phyloP scores from a whole-genome alignment of 1,284 basidiomycete genomes.

The Trichosporon sp. region DNA sequence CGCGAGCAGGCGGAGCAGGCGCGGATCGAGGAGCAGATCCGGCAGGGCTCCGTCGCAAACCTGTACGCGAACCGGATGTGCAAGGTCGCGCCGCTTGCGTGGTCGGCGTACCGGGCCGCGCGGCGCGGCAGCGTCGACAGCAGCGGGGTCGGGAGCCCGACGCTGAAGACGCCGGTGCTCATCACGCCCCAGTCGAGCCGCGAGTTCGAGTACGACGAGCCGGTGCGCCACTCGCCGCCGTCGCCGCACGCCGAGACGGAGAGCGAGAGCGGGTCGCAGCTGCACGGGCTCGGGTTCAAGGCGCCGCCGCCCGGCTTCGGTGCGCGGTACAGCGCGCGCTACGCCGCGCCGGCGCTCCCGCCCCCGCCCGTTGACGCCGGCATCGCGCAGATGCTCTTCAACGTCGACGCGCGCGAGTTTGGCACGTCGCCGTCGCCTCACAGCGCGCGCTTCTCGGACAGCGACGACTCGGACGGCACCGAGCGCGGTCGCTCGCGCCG shows the following conservation, averaged over 20 bases:
- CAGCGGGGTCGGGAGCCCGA: background rate
- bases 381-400: slow-evolving; percentile 1
- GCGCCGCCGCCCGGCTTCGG: background rate
- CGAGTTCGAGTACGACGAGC: background rate
- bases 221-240: background rate
- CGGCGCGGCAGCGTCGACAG: background rate
- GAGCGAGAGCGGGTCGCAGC: background rate
- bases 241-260: background rate
- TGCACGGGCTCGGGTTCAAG: background rate
- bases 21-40: background rate
- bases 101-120: background rate
- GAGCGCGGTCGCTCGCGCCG: background rate
- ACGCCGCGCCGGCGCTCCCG: background rate
- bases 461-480: background rate
- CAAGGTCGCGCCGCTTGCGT: background rate
- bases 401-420: background rate
- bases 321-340: background rate
- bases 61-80: background rate
- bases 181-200: slow-evolving; percentile 1
- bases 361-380: background rate
- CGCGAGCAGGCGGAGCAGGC: background rate
- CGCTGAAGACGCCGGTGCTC: background rate
- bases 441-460: background rate
- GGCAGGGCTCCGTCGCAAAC: background rate
- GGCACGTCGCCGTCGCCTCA: background rate